Evolutionary conservation across 2,329 filamentous ascomycete species (phyloP).

Genomic region (Elsinoe australis): DNA sequence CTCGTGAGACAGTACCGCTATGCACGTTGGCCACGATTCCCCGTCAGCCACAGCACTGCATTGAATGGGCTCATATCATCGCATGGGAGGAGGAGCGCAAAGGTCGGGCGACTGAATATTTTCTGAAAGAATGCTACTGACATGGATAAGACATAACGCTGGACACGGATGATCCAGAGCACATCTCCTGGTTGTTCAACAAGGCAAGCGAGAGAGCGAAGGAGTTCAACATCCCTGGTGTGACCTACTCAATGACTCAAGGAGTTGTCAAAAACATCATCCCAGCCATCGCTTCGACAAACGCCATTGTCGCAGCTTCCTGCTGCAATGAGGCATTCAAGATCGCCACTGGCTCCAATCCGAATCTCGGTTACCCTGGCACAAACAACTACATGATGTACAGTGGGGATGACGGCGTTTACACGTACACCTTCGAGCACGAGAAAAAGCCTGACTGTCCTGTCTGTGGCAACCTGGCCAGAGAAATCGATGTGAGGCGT

Average conservation of each 20-base stretch:
- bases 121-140: not conserved
- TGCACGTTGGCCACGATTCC: constrained; percentile 96
- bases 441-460: constrained; percentile 92
- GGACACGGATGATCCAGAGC: constrained; percentile 92
- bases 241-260: constrained; percentile 93
- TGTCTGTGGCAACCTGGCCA: constrained; percentile 78
- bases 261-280: constrained; percentile 99
- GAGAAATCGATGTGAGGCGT: constrained; percentile 64
- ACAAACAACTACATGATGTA: constrained; percentile 96
- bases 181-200: constrained; percentile 93
- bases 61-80: constrained; percentile 98
- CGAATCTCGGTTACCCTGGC: constrained; percentile 66
- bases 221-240: constrained; percentile 84
- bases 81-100: constrained; percentile 72
- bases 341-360: constrained; percentile 74
- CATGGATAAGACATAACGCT: constrained; percentile 57
- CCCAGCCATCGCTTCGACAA: constrained; percentile 93
- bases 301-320: constrained; percentile 88
- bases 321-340: constrained; percentile 98
- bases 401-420: constrained; percentile 88
- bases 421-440: constrained; percentile 95
- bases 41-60: constrained; percentile 92
- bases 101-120: constrained; percentile 19
- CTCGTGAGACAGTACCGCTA: constrained; percentile 90
- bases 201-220: constrained; percentile 72